Percentiles rank a stretch among this genome's conserved stretches.
phyloP scores from a whole-genome alignment of 1,284 basidiomycete genomes.

The Ceratobasidium sp. region DNA sequence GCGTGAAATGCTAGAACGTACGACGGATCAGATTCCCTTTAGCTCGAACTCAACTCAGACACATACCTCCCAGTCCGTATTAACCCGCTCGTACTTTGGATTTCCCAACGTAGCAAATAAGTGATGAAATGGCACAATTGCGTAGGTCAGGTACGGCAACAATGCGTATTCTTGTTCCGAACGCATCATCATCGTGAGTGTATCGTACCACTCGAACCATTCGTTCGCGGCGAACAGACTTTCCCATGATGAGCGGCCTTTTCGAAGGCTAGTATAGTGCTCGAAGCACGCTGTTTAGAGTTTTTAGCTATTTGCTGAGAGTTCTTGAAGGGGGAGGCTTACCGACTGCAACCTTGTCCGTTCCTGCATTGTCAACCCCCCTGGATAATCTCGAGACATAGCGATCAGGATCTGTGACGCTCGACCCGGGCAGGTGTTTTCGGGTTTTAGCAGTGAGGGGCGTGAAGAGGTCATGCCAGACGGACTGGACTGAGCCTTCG shows the following conservation, averaged over 20 bases:
- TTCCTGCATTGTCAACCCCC: conserved; percentile 85
- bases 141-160: conserved; percentile 85
- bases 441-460: conserved; percentile 82
- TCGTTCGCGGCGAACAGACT: conserved; percentile 84
- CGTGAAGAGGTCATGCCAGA: conserved; percentile 84
- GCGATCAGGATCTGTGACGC: conserved; percentile 75
- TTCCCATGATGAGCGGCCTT: conserved; percentile 81
- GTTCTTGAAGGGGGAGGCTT: conserved; percentile 41
- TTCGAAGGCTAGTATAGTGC: conserved; percentile 86
- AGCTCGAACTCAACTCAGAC: not conserved
- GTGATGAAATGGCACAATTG: conserved; percentile 87
- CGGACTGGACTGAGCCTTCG: conserved; percentile 77
- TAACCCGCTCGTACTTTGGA: conserved; percentile 80
- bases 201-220: conserved; percentile 88
- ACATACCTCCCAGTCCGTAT: conserved; percentile 87
- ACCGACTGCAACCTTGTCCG: conserved; percentile 88
- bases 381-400: conserved; percentile 85
- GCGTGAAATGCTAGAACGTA: conserved; percentile 27
- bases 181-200: conserved; percentile 77
- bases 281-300: conserved; percentile 84
- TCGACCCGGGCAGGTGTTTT: conserved; percentile 78
- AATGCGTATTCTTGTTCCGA: conserved; percentile 86
- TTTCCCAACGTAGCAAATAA: conserved; percentile 87
- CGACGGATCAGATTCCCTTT: not conserved
- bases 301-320: not conserved